A percentile compares a stretch with the other conserved stretches of the same genome.
phyloP scores from a whole-genome alignment of 805 yeast species.

The Saccharomycopsis synnaedendra region DNA sequence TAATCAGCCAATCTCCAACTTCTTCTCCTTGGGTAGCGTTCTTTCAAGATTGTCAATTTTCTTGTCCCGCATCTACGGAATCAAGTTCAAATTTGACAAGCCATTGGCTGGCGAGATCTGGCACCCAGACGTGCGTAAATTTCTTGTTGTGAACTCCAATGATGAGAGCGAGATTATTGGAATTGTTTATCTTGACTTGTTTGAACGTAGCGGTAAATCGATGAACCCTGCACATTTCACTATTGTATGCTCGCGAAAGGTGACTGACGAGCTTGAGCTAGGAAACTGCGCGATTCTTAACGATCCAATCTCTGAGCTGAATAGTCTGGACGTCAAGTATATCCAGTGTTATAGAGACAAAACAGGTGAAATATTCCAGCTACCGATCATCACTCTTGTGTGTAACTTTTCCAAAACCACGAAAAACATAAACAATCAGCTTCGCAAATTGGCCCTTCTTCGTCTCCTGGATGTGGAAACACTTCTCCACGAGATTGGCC shows the following conservation, averaged over 20 bases:
- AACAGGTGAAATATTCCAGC: constrained; percentile 48
- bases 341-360: constrained; percentile 18
- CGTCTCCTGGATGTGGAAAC: constrained; percentile 81
- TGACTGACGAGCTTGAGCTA: constrained; percentile 34
- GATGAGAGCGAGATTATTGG: constrained; percentile 57
- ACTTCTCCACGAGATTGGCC: constrained; percentile 97
- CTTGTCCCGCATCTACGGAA: constrained; percentile 64
- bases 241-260: constrained; percentile 82
- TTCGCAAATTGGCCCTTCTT: constrained; percentile 41
- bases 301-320: background rate
- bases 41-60: constrained; percentile 71
- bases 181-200: constrained; percentile 76
- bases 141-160: constrained; percentile 58
- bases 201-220: constrained; percentile 64
- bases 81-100: constrained; percentile 56
- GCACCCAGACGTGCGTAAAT: constrained; percentile 74
- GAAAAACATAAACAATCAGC: constrained; percentile 21
- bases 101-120: constrained; percentile 71
- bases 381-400: constrained; percentile 82
- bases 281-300: constrained; percentile 19
- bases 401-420: constrained; percentile 58
- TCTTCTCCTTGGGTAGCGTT: constrained; percentile 78
- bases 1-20: constrained; percentile 43
- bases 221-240: constrained; percentile 94
- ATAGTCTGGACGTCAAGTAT: constrained; percentile 4